These are phyloP conservation scores for Lithocarpus polystachyus DNA, from an alignment of 306 rosid species.

Conservation along the genomic window DNA sequence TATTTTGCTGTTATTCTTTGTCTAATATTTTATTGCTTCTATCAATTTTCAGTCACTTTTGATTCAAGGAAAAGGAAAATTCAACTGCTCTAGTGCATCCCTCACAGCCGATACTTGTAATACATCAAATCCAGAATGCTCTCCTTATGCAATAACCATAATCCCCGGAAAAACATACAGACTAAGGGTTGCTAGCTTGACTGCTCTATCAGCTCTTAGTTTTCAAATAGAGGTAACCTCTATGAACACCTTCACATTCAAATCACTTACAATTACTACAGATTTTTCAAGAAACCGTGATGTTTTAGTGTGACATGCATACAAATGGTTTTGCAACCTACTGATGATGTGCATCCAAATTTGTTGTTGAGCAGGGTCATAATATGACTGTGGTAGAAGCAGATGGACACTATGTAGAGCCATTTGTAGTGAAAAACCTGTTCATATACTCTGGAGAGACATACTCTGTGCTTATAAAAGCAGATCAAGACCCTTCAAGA, in stretches of 20 bases:
- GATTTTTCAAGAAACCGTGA: too few relatives aligned
- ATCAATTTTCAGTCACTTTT: conserved; percentile 60
- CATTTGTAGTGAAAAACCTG: conserved; percentile 64
- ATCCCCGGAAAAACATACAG: conserved; percentile 70
- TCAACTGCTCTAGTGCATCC: conserved; percentile 51
- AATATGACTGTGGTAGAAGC: conserved; percentile 93
- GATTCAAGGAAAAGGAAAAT: conserved; percentile 82
- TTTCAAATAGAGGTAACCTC: conserved; percentile 72
- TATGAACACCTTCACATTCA: not conserved
- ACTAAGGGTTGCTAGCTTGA: conserved; percentile 61
- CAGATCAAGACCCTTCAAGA: conserved; percentile 69
- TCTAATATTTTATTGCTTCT: conserved; percentile 3
- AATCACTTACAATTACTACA: not conserved
- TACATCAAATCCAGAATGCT: conserved; percentile 55
- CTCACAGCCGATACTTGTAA: conserved; percentile 46
- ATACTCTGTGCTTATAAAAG: conserved; percentile 71
- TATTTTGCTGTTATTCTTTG: not conserved
- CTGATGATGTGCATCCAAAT: not conserved
- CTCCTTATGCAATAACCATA: conserved; percentile 48
- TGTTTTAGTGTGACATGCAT: not conserved
- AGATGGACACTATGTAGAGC: conserved; percentile 88
- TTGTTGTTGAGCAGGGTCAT: conserved; percentile 55
- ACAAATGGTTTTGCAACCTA: not conserved
- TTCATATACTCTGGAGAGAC: conserved; percentile 89
- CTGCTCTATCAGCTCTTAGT: conserved; percentile 76